A percentile compares a stretch with the other conserved stretches of the same genome.
Evolutionary conservation across 2,329 filamentous ascomycete species (phyloP).

Genomic region (Trichothecium sympodiale): DNA sequence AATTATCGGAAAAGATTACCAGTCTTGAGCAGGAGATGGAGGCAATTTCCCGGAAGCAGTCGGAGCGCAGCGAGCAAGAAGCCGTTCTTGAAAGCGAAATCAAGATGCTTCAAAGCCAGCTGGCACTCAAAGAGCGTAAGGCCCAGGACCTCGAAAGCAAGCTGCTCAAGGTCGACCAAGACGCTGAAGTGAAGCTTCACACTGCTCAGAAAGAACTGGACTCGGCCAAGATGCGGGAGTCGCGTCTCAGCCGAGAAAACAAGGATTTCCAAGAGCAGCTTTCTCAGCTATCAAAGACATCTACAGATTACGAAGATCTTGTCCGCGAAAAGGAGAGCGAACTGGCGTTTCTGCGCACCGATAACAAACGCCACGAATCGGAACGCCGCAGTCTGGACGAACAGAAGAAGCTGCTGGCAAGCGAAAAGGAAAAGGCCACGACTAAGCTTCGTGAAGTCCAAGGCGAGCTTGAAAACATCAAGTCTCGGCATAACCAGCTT

Average conservation of each 20-base stretch:
- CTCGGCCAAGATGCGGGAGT: slow-evolving; percentile 59
- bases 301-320: slow-evolving; percentile 89
- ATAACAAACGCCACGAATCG: slow-evolving; percentile 72
- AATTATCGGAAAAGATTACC: slow-evolving; percentile 54
- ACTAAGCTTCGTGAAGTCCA: slow-evolving; percentile 71
- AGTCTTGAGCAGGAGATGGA: slow-evolving; percentile 61
- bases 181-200: slow-evolving; percentile 75
- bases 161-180: slow-evolving; percentile 75
- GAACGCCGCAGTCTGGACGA: slow-evolving; percentile 71
- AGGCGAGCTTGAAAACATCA: slow-evolving; percentile 78
- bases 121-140: slow-evolving; percentile 82
- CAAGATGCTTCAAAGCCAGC: slow-evolving; percentile 82
- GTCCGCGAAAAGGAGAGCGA: slow-evolving; percentile 93
- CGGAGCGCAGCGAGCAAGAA: slow-evolving; percentile 66
- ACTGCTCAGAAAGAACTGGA: slow-evolving; percentile 71
- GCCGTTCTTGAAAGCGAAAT: slow-evolving; percentile 71
- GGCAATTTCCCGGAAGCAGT: slow-evolving; percentile 58
- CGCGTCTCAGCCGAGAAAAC: slow-evolving; percentile 70
- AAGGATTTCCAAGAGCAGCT: slow-evolving; percentile 75
- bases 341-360: slow-evolving; percentile 69
- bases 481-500: slow-evolving; percentile 70
- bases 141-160: slow-evolving; percentile 77
- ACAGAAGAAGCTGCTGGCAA: slow-evolving; percentile 59
- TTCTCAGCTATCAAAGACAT: slow-evolving; percentile 76
- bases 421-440: slow-evolving; percentile 71